These are phyloP conservation scores for Quercus rubra DNA, from an alignment of 306 rosid genomes.

Conservation along the genomic window DNA sequence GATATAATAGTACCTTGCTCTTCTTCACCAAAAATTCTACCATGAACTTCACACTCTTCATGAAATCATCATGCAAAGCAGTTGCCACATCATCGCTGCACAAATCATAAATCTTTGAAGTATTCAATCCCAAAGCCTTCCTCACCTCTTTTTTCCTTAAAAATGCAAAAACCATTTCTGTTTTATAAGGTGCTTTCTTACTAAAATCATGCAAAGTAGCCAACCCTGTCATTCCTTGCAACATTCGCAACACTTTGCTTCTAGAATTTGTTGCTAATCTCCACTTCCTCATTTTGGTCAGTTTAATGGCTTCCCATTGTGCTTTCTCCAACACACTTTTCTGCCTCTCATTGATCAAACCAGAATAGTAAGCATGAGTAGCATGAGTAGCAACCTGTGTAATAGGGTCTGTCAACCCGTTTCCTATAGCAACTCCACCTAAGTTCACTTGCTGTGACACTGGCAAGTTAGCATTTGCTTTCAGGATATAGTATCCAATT, in stretches of 20 bases:
- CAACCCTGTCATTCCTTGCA: slow-evolving; percentile 59
- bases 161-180: slow-evolving; percentile 32
- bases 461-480: slow-evolving; percentile 29
- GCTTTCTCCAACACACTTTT: slow-evolving; percentile 42
- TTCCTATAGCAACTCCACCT: slow-evolving; percentile 68
- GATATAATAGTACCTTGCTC: slow-evolving; percentile 61
- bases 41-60: slow-evolving; percentile 75
- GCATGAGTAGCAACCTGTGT: slow-evolving; percentile 64
- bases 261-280: slow-evolving; percentile 46
- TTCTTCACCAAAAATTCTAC: slow-evolving; percentile 53
- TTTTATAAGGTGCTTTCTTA: slow-evolving; percentile 34
- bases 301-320: slow-evolving; percentile 44
- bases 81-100: slow-evolving; percentile 48
- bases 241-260: neutral
- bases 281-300: slow-evolving; percentile 42
- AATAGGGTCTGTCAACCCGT: slow-evolving; percentile 68
- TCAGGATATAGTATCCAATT: slow-evolving; percentile 61
- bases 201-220: slow-evolving; percentile 67
- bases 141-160: slow-evolving; percentile 37
- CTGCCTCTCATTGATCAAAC: slow-evolving; percentile 69
- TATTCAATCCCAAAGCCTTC: slow-evolving; percentile 47
- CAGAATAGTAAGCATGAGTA: slow-evolving; percentile 40
- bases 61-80: slow-evolving; percentile 49
- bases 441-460: slow-evolving; percentile 36
- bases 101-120: slow-evolving; percentile 27